Base-by-base conservation (phyloP, 805 yeast genomes). In the Jamesozyma rosinii region DNA sequence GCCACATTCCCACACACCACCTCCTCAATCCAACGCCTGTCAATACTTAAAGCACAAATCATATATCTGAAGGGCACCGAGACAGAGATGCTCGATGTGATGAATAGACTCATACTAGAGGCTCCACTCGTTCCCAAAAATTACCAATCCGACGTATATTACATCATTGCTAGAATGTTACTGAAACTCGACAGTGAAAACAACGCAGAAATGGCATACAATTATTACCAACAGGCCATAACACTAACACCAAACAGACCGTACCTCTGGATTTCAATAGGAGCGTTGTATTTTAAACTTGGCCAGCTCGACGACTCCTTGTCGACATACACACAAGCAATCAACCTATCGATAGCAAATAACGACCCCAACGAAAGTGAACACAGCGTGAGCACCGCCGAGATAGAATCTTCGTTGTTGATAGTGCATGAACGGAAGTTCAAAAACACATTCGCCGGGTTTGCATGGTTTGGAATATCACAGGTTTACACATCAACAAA, bases 241-340 rank as follows among this genome's bases (percentile, higher is more conserved):
- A 41, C 40, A 19, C 30, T 44, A 19, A 43, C 47, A 9, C 47
- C 51, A 5, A 44, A 45, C 1, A 47, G 50, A 15, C 77, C 83
- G n/a, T 63, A 77, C 40, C 74, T 81, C 2, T 80, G 86, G 88
- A 61, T 80, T 29, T 77, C 81, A 0, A 77, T 79, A 24, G 88
- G 84, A 3, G 69, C 75, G 11, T 63, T 81, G 39, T 79, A 79
- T 52, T 58, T 80, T 44, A 71, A 71, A 47, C 63, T 78, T 49
- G 75, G 74, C 37, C 86, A 80, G 57, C 57, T 80, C 20, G 74
- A 78, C 3, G 86, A 80, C 53, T 79, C 86, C 0, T 63, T 80
- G 40, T 77, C 80, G 5, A 84, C 85, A 2, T 80, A 76, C 53
- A 74, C 83, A 0, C 83, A 79, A 55, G 84, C 83, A 2, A 69